Conservation (phyloP, 371 early-diverging fungal species). For the Choanephora cucurbitarum region DNA sequence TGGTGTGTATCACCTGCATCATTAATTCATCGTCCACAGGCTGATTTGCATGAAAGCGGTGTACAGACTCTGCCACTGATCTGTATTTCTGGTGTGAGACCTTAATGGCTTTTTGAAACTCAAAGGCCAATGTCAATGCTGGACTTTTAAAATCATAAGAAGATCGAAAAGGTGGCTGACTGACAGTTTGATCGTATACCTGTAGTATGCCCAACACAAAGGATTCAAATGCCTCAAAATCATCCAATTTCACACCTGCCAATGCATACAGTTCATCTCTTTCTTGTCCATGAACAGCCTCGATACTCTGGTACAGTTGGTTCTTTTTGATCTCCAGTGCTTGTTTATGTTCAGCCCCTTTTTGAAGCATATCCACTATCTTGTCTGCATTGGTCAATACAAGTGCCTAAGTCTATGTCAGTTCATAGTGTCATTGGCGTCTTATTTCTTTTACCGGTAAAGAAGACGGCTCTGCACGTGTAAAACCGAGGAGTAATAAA, state of each 20-base stretch:
- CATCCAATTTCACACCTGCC: slow-evolving; percentile 38
- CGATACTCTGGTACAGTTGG: slow-evolving; percentile 27
- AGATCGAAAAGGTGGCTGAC: slow-evolving; percentile 10
- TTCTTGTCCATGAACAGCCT: slow-evolving; percentile 27
- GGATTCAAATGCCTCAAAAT: slow-evolving; percentile 45
- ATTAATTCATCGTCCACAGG: slow-evolving; percentile 29
- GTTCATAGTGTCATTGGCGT: neutral
- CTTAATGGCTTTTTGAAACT: slow-evolving; percentile 49
- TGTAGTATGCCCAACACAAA: slow-evolving; percentile 47
- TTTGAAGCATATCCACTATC: slow-evolving; percentile 27
- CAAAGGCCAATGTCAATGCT: slow-evolving; percentile 43
- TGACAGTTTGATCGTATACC: slow-evolving; percentile 42
- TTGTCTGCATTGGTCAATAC: slow-evolving; percentile 22
- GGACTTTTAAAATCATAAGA: slow-evolving; percentile 46
- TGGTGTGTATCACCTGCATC: slow-evolving; percentile 37
- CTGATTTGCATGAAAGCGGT: slow-evolving; percentile 1
- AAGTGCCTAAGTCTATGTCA: slow-evolving; percentile 12
- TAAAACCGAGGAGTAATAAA: slow-evolving; percentile 12
- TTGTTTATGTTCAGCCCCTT: slow-evolving; percentile 32
- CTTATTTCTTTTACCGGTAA: slow-evolving; percentile 10
- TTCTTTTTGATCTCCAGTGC: slow-evolving; percentile 29
- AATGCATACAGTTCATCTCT: slow-evolving; percentile 32
- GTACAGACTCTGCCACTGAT: slow-evolving; percentile 19
- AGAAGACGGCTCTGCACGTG: slow-evolving; percentile 17
- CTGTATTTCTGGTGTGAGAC: slow-evolving; percentile 37